phyloP scores from a whole-genome alignment of 345 rosid species.

The Ceriops decandra region DNA sequence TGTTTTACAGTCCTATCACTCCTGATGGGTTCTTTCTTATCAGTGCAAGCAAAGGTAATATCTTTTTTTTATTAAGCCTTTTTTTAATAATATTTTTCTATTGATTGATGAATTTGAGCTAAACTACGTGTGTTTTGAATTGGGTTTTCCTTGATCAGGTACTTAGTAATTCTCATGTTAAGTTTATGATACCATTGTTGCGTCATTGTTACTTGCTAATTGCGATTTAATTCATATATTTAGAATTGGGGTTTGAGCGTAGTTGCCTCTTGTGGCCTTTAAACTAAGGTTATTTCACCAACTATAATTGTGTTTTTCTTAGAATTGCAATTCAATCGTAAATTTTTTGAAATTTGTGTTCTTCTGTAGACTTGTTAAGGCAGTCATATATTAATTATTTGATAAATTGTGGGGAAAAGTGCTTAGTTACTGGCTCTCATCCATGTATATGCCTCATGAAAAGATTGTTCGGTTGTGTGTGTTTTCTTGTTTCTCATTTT shows the following conservation, averaged over 20 bases:
- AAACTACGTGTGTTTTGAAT: neutral
- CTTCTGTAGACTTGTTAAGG: neutral
- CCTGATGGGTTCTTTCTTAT: constrained; percentile 85
- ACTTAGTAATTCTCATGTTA: neutral
- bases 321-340: neutral
- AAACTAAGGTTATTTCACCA: too few species aligned
- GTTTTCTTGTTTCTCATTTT: too few species aligned
- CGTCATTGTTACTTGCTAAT: neutral
- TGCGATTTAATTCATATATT: neutral
- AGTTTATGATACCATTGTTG: neutral
- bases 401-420: neutral
- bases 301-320: too few species aligned
- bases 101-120: constrained; percentile 10
- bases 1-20: constrained; percentile 68
- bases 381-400: neutral
- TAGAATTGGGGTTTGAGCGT: neutral
- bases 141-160: constrained; percentile 7
- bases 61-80: neutral
- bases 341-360: neutral
- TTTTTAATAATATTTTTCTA: neutral
- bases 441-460: too few species aligned
- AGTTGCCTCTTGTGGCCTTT: too few species aligned
- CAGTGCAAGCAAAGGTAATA: constrained; percentile 77
- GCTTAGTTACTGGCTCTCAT: too few species aligned
- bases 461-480: too few species aligned